A percentile compares a stretch with the other conserved stretches of the same genome.
Evolutionary conservation across 768 basidiomycete genomes (phyloP).

Genomic region (Mycena filopes): DNA sequence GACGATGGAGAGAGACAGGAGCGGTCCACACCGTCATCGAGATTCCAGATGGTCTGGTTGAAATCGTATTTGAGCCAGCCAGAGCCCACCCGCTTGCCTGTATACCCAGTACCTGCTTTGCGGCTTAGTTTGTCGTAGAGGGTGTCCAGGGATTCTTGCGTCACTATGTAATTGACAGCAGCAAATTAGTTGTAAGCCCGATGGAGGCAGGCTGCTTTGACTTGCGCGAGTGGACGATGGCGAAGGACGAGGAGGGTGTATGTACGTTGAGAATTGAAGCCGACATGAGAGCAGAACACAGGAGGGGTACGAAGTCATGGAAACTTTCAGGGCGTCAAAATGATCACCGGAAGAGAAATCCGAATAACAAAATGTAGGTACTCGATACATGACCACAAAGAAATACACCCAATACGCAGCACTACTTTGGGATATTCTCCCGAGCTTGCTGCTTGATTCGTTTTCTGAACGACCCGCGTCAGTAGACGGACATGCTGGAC

Average conservation of each 20-base stretch:
- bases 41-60: slow-evolving; percentile 81
- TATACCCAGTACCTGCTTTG: slow-evolving; percentile 69
- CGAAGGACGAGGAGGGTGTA: slow-evolving; percentile 79
- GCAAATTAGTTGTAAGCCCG: slow-evolving; percentile 18
- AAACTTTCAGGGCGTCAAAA: slow-evolving; percentile 7
- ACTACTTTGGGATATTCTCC: slow-evolving; percentile 89
- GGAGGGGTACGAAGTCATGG: slow-evolving; percentile 22
- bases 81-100: slow-evolving; percentile 70
- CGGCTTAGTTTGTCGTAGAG: slow-evolving; percentile 79
- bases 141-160: slow-evolving; percentile 70
- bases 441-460: slow-evolving; percentile 87
- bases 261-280: slow-evolving; percentile 75
- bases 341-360: neutral
- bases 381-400: slow-evolving; percentile 16
- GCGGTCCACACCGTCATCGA: slow-evolving; percentile 82
- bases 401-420: neutral
- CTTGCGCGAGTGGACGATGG: slow-evolving; percentile 80
- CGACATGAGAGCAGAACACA: slow-evolving; percentile 21
- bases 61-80: slow-evolving; percentile 92
- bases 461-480: slow-evolving; percentile 58
- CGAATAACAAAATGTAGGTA: slow-evolving; percentile 12
- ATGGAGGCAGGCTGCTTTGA: slow-evolving; percentile 26
- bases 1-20: neutral
- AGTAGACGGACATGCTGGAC: slow-evolving; percentile 13
- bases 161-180: slow-evolving; percentile 58